These are phyloP conservation scores for Proliferodiscus dingleyae DNA, from an alignment of 2,329 filamentous ascomycete species.

Conservation along the genomic window DNA sequence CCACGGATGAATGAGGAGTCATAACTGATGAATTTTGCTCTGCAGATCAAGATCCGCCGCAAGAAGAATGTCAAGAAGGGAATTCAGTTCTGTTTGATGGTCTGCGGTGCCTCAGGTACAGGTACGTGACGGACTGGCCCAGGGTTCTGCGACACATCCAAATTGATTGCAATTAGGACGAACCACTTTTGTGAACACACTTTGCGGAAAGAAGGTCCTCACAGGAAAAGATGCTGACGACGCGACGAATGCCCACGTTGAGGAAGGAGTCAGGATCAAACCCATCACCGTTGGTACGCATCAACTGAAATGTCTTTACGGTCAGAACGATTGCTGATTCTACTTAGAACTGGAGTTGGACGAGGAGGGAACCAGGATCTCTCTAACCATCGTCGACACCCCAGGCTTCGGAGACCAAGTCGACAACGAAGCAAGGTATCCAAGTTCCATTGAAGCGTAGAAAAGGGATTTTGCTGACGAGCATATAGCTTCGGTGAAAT, in stretches of 20 bases:
- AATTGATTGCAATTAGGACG: slow-evolving; percentile 60
- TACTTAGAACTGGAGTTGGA: slow-evolving; percentile 82
- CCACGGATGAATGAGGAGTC: slow-evolving; percentile 14
- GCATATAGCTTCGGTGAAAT: slow-evolving; percentile 83
- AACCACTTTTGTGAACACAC: slow-evolving; percentile 98
- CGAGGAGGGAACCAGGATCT: slow-evolving; percentile 97
- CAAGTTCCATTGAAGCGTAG: slow-evolving; percentile 1
- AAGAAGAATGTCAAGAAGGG: slow-evolving; percentile 96
- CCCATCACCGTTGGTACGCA: slow-evolving; percentile 89
- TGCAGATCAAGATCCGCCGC: slow-evolving; percentile 89
- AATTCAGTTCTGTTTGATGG: slow-evolving; percentile 99
- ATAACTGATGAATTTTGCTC: slow-evolving; percentile 25
- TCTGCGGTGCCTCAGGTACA: slow-evolving; percentile 97
- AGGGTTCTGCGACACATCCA: no score
- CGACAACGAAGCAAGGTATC: slow-evolving; percentile 94
- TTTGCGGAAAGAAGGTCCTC: slow-evolving; percentile 92
- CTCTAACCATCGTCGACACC: slow-evolving; percentile 96
- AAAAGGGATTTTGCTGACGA: slow-evolving; percentile 25
- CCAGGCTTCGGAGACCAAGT: slow-evolving; percentile 98
- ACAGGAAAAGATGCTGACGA: slow-evolving; percentile 91
- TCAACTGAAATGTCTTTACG: slow-evolving; percentile 3
- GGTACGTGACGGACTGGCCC: no score
- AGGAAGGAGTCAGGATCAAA: slow-evolving; percentile 98
- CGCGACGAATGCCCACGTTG: slow-evolving; percentile 78
- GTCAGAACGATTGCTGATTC: slow-evolving; percentile 29